Percentiles rank a stretch among this genome's conserved stretches.
phyloP scores from a whole-genome alignment of 495 filamentous ascomycete genomes.

The Cercophora sp. region DNA sequence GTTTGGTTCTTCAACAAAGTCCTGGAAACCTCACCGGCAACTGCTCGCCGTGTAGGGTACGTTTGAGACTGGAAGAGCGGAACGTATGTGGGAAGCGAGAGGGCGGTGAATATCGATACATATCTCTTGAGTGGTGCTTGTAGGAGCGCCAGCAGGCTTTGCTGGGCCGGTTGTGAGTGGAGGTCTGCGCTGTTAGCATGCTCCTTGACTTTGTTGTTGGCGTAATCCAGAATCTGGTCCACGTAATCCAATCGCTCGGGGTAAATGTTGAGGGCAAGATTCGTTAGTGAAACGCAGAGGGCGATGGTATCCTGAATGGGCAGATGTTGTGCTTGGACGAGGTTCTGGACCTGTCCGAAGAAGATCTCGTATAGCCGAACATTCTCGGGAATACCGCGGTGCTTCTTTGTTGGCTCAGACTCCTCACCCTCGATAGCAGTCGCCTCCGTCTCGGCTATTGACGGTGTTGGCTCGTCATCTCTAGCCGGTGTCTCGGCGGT shows the following conservation, averaged over 20 bases:
- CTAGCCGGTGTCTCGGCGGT: slow-evolving; percentile 17
- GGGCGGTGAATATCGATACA: slow-evolving; percentile 85
- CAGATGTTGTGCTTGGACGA: slow-evolving; percentile 84
- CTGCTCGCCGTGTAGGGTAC: slow-evolving; percentile 83
- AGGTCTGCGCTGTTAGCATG: slow-evolving; percentile 91
- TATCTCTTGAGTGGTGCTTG: slow-evolving; percentile 86
- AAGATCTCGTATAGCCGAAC: slow-evolving; percentile 96
- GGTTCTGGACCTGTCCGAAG: slow-evolving; percentile 89
- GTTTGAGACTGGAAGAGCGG: slow-evolving; percentile 88
- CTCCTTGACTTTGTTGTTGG: slow-evolving; percentile 80
- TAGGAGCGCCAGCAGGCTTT: slow-evolving; percentile 82
- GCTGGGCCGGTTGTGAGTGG: slow-evolving; percentile 80
- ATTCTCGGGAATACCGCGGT: slow-evolving; percentile 70
- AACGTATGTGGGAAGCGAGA: slow-evolving; percentile 86
- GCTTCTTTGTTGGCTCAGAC: slow-evolving; percentile 46
- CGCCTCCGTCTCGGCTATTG: slow-evolving; percentile 40
- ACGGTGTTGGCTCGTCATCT: slow-evolving; percentile 37
- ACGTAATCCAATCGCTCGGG: slow-evolving; percentile 90
- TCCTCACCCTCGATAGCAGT: slow-evolving; percentile 38
- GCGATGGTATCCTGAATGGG: slow-evolving; percentile 94
- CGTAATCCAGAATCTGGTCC: slow-evolving; percentile 87
- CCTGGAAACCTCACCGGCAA: slow-evolving; percentile 81
- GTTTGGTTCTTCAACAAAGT: slow-evolving; percentile 77
- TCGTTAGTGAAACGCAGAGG: slow-evolving; percentile 83
- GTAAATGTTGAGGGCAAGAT: slow-evolving; percentile 92